A percentile compares a stretch with the other conserved stretches of the same genome.
These are phyloP conservation scores for Elaeis guineensis DNA, from an alignment of 176 grass and related monocot genomes.

Conservation along the genomic window DNA sequence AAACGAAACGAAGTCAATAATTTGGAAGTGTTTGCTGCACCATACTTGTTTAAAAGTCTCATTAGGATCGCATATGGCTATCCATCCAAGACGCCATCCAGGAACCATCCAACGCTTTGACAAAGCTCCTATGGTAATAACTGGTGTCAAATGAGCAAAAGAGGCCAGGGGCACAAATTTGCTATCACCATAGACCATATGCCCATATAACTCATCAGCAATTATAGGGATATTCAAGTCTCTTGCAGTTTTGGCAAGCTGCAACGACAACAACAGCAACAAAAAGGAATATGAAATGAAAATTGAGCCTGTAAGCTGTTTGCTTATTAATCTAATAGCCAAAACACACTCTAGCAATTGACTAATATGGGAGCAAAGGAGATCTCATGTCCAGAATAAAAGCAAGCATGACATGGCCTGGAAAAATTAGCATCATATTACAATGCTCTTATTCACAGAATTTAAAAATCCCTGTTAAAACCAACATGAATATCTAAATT, in stretches of 20 bases:
- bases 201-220: conserved; percentile 75
- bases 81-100: conserved; percentile 87
- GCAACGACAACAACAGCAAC: not conserved
- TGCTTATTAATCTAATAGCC: too few relatives aligned
- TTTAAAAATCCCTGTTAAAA: too few relatives aligned
- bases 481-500: too few relatives aligned
- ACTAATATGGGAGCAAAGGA: too few relatives aligned
- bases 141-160: conserved; percentile 52
- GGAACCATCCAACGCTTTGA: conserved; percentile 91
- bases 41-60: conserved; percentile 49
- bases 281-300: too few relatives aligned
- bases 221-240: conserved; percentile 68
- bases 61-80: conserved; percentile 65
- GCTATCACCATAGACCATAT: conserved; percentile 58
- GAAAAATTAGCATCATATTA: too few relatives aligned
- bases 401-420: too few relatives aligned
- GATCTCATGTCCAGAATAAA: too few relatives aligned
- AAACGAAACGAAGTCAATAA: too few relatives aligned
- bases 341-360: too few relatives aligned
- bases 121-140: conserved; percentile 67
- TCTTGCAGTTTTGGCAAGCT: conserved; percentile 76
- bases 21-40: not conserved
- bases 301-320: too few relatives aligned
- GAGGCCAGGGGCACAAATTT: conserved; percentile 70
- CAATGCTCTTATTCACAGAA: too few relatives aligned